phyloP scores from a whole-genome alignment of 768 basidiomycete species.

The Amanita polypyramis region DNA sequence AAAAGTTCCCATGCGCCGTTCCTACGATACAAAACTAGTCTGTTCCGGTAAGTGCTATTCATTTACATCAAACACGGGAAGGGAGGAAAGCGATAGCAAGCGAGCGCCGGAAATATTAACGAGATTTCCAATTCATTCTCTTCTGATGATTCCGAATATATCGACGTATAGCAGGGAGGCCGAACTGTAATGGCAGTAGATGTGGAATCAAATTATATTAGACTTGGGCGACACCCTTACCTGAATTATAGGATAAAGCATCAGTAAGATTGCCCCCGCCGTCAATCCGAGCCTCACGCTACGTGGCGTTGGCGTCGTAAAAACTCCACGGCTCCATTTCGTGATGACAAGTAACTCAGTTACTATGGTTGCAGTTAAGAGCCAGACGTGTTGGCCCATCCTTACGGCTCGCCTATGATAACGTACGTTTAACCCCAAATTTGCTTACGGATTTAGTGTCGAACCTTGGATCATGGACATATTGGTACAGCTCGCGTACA shows the following conservation, averaged over 20 bases:
- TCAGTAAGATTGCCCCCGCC: conserved; percentile 44
- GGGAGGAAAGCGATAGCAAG: neutral
- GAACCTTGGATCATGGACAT: conserved; percentile 74
- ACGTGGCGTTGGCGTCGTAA: conserved; percentile 49
- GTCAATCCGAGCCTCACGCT: conserved; percentile 59
- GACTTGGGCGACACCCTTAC: conserved; percentile 27
- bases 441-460: conserved; percentile 12
- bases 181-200: conserved; percentile 39
- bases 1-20: neutral
- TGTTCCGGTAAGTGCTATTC: neutral
- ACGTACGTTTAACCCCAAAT: neutral
- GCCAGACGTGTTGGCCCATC: conserved; percentile 87
- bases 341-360: conserved; percentile 73
- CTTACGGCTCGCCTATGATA: conserved; percentile 58
- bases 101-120: conserved; percentile 12
- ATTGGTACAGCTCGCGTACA: conserved; percentile 75
- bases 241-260: conserved; percentile 60
- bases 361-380: conserved; percentile 74
- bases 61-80: neutral
- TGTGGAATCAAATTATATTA: conserved; percentile 10
- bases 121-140: conserved; percentile 23
- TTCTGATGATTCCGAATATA: conserved; percentile 37
- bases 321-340: conserved; percentile 77
- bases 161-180: conserved; percentile 44
- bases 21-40: neutral